These are phyloP conservation scores for Avena insularis DNA, from an alignment of 176 grass and related monocot genomes.

Conservation along the genomic window DNA sequence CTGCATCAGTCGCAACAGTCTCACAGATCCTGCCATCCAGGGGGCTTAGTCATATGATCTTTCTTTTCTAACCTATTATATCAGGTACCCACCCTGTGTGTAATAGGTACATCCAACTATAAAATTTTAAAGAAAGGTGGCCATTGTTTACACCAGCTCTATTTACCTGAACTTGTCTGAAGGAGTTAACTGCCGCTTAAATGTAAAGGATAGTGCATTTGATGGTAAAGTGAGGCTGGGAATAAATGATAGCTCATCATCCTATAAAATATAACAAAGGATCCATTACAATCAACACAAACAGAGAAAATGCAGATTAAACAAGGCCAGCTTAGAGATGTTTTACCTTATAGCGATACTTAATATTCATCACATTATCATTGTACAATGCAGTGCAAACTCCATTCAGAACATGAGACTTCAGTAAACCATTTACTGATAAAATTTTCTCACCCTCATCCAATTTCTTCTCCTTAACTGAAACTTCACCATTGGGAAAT, in stretches of 20 bases:
- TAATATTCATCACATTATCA: constrained; percentile 71
- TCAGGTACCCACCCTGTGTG: neutral
- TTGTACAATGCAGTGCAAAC: constrained; percentile 71
- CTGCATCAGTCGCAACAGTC: neutral
- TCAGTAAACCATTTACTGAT: constrained; percentile 68
- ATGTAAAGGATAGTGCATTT: constrained; percentile 75
- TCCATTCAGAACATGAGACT: constrained; percentile 76
- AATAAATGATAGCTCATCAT: constrained; percentile 87
- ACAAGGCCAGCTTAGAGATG: constrained; percentile 29
- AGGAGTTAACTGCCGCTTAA: constrained; percentile 83
- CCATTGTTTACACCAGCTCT: constrained; percentile 20
- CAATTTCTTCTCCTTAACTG: constrained; percentile 71
- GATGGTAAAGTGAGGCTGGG: constrained; percentile 78
- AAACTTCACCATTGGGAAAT: constrained; percentile 86
- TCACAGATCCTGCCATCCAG: neutral
- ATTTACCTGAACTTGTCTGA: constrained; percentile 83
- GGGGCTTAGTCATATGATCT: neutral
- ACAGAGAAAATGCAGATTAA: constrained; percentile 12
- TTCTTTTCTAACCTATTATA: constrained; percentile 26
- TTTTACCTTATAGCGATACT: constrained; percentile 94
- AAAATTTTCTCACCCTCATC: constrained; percentile 62
- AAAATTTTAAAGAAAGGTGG: neutral
- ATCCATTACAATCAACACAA: constrained; percentile 23
- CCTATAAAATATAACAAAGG: constrained; percentile 53
- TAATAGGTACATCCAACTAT: constrained; percentile 18